Base-by-base conservation (phyloP, 106 monocot species). In the Dendrobium catenatum region DNA sequence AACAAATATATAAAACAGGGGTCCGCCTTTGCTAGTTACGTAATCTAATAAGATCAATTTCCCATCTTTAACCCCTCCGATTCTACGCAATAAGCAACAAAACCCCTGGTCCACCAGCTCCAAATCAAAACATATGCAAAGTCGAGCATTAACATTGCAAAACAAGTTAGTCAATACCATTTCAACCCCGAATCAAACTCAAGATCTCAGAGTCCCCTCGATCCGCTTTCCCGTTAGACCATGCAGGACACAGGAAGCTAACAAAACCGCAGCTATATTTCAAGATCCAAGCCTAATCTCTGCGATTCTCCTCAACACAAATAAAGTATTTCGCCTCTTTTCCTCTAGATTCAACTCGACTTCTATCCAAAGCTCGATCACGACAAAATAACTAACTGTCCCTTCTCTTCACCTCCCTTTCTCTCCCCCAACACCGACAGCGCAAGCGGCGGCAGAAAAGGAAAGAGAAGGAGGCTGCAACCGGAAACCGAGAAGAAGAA, bases 161-260 rank as follows among this genome's bases (percentile, higher is more conserved):
- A 76, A 18, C 20, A 76, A 51, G 42, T 24, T 27, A 24, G 76
- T 76, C 76, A 47, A 47, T 76, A 76, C 76, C 76, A 76, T 76
- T 76, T 76, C 76, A 76, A 51, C 49, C 9, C 47, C 27, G 76
- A 49, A 76, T 49, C 76, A 76, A 76, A 76, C 49, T 26, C 4
- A 24, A 26, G 49, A 74, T 19, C 42, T 19, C 13, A 13, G 27
- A 49, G 0, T 9, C 27, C 47, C 49, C 49, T 13, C 76, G 24
- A 49, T 76, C 49, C 76, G 9, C 24, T 13, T 49, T 43, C 74
- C 49, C 48, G 48, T 49, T 16, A 74, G 42, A 74, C 15, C 42
- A 76, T 49, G 26, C 49, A 47, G 27, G 27, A 51, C 76, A 26
- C 76, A 13, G 51, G 3, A 0, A 76, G 42, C 76, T 13, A 76